Percentiles rank a stretch among this genome's conserved stretches.
Evolutionary conservation across 2,329 filamentous ascomycete species (phyloP).

Genomic region (Calonectria henricotiae): DNA sequence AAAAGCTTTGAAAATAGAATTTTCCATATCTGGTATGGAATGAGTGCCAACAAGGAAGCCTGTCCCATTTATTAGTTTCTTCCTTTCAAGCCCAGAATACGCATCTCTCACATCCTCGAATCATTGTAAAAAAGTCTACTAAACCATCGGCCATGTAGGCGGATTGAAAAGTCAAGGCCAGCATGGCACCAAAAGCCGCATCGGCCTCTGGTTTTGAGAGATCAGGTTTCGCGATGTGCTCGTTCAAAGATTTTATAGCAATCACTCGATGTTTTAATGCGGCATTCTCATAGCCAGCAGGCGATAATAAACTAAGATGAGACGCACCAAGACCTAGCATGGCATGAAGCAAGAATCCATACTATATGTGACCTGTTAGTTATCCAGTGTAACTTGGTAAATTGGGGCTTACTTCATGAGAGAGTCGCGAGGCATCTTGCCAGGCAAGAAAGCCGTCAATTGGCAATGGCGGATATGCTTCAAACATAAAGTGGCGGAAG

Average conservation of each 20-base stretch:
- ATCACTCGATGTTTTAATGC: conserved; percentile 59
- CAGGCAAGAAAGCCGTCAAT: conserved; percentile 58
- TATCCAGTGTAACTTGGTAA: neutral
- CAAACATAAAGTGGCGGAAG: conserved; percentile 69
- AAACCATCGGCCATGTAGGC: conserved; percentile 61
- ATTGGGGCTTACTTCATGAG: conserved; percentile 55
- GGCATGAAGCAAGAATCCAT: conserved; percentile 61
- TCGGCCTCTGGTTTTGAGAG: conserved; percentile 56
- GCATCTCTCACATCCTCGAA: conserved; percentile 56
- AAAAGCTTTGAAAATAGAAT: conserved; percentile 51
- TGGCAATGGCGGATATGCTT: conserved; percentile 62
- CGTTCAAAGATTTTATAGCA: conserved; percentile 59
- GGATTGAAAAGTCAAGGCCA: conserved; percentile 60
- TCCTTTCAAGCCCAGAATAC: neutral
- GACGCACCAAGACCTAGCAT: conserved; percentile 62
- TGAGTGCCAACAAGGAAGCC: conserved; percentile 52
- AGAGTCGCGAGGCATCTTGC: conserved; percentile 58
- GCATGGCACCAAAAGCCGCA: conserved; percentile 58
- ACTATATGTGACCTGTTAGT: conserved; percentile 48
- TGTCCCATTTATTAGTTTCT: conserved; percentile 13
- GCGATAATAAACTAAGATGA: conserved; percentile 55
- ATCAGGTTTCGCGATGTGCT: conserved; percentile 52
- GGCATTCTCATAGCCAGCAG: conserved; percentile 45
- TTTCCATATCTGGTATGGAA: conserved; percentile 41
- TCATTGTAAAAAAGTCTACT: conserved; percentile 60